These are phyloP conservation scores for Paraglomus occultum DNA, from an alignment of 192 early-diverging fungal genomes.

Conservation along the genomic window DNA sequence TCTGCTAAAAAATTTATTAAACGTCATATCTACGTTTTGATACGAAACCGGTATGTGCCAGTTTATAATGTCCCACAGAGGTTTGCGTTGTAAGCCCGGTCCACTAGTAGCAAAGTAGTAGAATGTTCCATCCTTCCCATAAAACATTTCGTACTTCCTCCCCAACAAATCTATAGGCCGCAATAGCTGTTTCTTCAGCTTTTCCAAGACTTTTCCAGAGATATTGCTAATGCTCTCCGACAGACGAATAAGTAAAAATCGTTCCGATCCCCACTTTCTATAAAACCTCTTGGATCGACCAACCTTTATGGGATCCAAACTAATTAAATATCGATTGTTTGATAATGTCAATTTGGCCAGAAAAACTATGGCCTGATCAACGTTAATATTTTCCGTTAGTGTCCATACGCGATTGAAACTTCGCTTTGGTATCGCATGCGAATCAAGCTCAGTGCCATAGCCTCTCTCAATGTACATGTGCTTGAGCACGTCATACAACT, in stretches of 20 bases:
- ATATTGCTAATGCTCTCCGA: neutral
- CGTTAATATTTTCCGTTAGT: too few relatives aligned
- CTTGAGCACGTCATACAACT: too few relatives aligned
- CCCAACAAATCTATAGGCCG: conserved; percentile 31
- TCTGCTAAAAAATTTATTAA: conserved; percentile 33
- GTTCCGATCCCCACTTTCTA: conserved; percentile 30
- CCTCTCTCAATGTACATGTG: too few relatives aligned
- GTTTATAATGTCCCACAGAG: conserved; percentile 31
- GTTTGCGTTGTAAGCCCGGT: neutral
- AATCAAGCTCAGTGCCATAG: too few relatives aligned
- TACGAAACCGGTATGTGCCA: conserved; percentile 34
- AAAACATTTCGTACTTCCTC: conserved; percentile 33
- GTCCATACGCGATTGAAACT: too few relatives aligned
- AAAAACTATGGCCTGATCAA: too few relatives aligned
- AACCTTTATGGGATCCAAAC: conserved; percentile 24
- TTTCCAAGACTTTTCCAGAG: neutral
- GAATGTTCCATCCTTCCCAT: conserved; percentile 30
- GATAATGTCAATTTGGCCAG: neutral
- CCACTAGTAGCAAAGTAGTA: conserved; percentile 39
- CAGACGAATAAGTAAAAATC: conserved; percentile 34
- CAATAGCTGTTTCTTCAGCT: conserved; percentile 5
- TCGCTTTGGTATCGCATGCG: too few relatives aligned
- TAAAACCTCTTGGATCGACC: conserved; percentile 33
- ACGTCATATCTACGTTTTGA: conserved; percentile 27
- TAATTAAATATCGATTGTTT: conserved; percentile 1